Percentiles rank a stretch among this genome's conserved stretches.
Conservation (phyloP, 257 asterid genomes). For the Nicotiana noctiflora region DNA sequence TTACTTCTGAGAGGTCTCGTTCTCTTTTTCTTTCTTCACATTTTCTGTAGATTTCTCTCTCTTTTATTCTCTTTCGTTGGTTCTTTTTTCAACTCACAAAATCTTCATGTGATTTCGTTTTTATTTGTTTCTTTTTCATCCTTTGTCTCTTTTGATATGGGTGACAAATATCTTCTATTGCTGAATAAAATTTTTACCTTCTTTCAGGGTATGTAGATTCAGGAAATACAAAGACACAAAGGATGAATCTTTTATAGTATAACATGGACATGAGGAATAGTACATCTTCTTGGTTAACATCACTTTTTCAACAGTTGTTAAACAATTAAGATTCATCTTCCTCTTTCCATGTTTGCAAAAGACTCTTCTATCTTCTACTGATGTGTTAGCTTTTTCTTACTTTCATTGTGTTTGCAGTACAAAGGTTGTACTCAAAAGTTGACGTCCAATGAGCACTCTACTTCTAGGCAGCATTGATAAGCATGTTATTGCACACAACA, state of each 20-base stretch:
- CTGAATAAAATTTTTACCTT: background rate
- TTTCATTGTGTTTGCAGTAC: too few relatives aligned
- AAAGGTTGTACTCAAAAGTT: too few relatives aligned
- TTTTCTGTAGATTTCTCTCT: background rate
- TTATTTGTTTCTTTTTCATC: background rate
- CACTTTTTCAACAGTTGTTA: constrained; percentile 41
- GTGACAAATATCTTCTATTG: background rate
- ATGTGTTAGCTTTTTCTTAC: too few relatives aligned
- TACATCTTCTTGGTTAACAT: constrained; percentile 50
- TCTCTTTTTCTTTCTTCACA: background rate
- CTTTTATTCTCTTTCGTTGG: background rate
- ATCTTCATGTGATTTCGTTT: background rate
- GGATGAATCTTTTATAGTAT: background rate
- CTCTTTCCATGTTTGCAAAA: too few relatives aligned
- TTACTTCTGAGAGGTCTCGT: too few relatives aligned
- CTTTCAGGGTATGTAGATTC: too few relatives aligned
- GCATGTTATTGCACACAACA: too few relatives aligned
- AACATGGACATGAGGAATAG: background rate
- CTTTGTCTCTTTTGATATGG: background rate
- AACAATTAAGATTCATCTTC: constrained; percentile 29
- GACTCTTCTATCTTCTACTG: too few relatives aligned
- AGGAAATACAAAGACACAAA: background rate
- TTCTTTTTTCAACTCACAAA: background rate
- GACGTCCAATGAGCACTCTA: too few relatives aligned
- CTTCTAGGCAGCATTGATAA: too few relatives aligned